Conservation (phyloP, 2,329 filamentous ascomycete genomes). For the Seiridium cupressi region DNA sequence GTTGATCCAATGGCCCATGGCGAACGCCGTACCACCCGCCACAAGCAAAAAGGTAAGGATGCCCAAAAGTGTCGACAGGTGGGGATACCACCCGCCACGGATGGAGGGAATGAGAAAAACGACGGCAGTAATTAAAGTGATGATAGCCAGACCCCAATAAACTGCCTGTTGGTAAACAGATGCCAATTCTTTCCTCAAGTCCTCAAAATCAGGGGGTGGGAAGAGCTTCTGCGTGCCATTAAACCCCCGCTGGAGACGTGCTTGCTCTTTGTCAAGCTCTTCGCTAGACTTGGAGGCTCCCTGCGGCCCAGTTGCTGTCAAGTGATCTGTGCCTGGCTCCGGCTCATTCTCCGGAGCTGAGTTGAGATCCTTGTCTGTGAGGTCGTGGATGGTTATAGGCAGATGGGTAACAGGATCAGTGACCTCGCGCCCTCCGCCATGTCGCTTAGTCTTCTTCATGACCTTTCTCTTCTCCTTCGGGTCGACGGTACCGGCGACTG, state of each 20-base stretch:
- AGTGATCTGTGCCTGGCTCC: slow-evolving; percentile 32
- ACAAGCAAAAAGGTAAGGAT: slow-evolving; percentile 24
- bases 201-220: slow-evolving; percentile 46
- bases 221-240: slow-evolving; percentile 43
- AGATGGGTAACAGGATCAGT: slow-evolving; percentile 73
- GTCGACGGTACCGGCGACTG: slow-evolving; percentile 35
- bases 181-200: slow-evolving; percentile 31
- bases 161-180: slow-evolving; percentile 31
- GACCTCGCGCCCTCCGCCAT: slow-evolving; percentile 57
- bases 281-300: slow-evolving; percentile 37
- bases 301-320: slow-evolving; percentile 35
- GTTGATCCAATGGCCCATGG: slow-evolving; percentile 56
- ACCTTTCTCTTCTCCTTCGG: slow-evolving; percentile 47
- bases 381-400: slow-evolving; percentile 66
- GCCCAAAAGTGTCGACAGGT: slow-evolving; percentile 18
- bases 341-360: slow-evolving; percentile 33
- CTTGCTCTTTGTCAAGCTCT: slow-evolving; percentile 34
- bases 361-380: slow-evolving; percentile 59
- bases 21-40: slow-evolving; percentile 32
- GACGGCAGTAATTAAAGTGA: slow-evolving; percentile 25
- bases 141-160: slow-evolving; percentile 31
- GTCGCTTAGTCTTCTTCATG: slow-evolving; percentile 42
- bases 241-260: slow-evolving; percentile 33
- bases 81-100: slow-evolving; percentile 12
- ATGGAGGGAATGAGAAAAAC: slow-evolving; percentile 21